These are phyloP conservation scores for Penicillium glabrum DNA, from an alignment of 2,329 filamentous ascomycete species.

Conservation along the genomic window DNA sequence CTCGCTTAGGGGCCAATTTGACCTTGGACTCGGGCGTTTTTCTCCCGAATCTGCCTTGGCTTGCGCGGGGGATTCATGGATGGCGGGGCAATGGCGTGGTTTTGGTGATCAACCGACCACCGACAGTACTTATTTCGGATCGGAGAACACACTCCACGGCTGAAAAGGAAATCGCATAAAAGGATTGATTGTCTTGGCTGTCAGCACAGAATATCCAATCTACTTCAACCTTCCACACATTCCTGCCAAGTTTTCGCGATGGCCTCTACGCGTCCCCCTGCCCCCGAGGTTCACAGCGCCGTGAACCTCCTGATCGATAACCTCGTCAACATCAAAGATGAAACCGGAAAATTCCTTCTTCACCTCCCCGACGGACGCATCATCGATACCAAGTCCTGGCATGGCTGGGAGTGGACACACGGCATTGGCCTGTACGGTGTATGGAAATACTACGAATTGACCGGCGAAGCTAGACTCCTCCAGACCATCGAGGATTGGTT, in stretches of 20 bases:
- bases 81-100: not conserved
- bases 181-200: not conserved
- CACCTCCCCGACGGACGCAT: slow-evolving; percentile 69
- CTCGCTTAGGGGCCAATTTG: not conserved
- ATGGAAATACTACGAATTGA: slow-evolving; percentile 77
- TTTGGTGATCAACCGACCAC: not conserved
- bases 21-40: slow-evolving; percentile 4
- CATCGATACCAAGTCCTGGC: slow-evolving; percentile 82
- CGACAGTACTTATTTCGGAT: not conserved
- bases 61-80: not conserved
- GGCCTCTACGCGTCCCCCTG: slow-evolving; percentile 16
- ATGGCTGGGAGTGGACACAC: slow-evolving; percentile 76
- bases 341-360: slow-evolving; percentile 71
- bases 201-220: not conserved
- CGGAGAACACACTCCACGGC: not conserved
- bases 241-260: slow-evolving; percentile 11
- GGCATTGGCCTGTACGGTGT: slow-evolving; percentile 78
- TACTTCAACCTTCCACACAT: not conserved
- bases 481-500: slow-evolving; percentile 74
- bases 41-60: slow-evolving; percentile 22
- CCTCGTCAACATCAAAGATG: slow-evolving; percentile 75
- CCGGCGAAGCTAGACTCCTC: slow-evolving; percentile 60
- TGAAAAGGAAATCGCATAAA: not conserved
- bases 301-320: slow-evolving; percentile 70
- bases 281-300: slow-evolving; percentile 48